These are phyloP conservation scores for Neurospora tetraspora DNA, from an alignment of 495 filamentous ascomycete genomes.

Conservation along the genomic window DNA sequence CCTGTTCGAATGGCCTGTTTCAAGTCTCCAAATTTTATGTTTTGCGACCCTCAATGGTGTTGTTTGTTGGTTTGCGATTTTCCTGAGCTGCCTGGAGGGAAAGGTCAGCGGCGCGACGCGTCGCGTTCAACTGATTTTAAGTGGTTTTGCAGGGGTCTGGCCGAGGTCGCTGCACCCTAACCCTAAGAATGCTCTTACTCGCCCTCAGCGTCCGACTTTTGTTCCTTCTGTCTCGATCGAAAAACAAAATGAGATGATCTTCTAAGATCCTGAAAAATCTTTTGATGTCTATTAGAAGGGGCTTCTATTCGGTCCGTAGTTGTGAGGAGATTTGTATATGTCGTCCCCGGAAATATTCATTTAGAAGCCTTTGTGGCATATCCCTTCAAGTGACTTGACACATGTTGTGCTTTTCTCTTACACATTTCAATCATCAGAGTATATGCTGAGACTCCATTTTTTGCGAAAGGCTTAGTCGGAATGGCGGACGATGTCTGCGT, in stretches of 20 bases:
- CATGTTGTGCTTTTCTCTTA: not conserved
- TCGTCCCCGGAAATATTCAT: not conserved
- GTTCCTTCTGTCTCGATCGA: not conserved
- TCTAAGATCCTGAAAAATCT: not conserved
- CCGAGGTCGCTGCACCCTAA: slow-evolving; percentile 8
- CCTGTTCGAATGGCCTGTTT: not conserved
- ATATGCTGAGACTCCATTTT: not conserved
- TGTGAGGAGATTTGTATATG: not conserved
- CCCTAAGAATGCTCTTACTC: not conserved
- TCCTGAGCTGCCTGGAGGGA: not conserved
- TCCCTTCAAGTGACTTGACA: not conserved
- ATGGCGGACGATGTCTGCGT: not conserved
- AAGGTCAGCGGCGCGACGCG: slow-evolving; percentile 10
- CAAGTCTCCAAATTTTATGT: not conserved
- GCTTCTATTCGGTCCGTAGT: not conserved
- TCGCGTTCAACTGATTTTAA: slow-evolving; percentile 14
- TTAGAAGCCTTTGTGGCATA: not conserved
- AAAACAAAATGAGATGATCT: not conserved
- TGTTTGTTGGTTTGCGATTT: not conserved
- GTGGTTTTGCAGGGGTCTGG: slow-evolving; percentile 7
- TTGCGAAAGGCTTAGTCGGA: not conserved
- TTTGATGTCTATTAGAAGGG: not conserved
- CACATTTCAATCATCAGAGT: too few species aligned
- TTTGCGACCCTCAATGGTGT: not conserved
- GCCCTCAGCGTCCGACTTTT: not conserved